phyloP scores from a whole-genome alignment of 225 moss, liverwort and hornwort species.

The Ulota crispa region DNA sequence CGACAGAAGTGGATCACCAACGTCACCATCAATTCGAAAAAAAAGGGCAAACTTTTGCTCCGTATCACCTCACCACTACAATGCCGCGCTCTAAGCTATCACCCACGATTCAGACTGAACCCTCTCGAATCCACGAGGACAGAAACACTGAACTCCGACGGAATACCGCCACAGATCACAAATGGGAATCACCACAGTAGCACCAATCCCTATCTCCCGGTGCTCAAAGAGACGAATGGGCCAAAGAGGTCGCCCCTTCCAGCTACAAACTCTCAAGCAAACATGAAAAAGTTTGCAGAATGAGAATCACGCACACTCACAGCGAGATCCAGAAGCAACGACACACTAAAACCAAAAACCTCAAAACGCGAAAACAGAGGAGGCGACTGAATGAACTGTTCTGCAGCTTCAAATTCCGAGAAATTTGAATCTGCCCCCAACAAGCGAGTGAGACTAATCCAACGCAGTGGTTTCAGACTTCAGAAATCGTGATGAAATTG shows the following conservation, averaged over 20 bases:
- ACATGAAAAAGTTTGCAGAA: background rate
- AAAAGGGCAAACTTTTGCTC: background rate
- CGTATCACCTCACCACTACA: background rate
- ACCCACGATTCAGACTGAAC: background rate
- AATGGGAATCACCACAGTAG: background rate
- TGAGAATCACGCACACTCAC: background rate
- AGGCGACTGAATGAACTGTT: background rate
- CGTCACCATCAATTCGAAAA: background rate
- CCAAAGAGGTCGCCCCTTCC: background rate
- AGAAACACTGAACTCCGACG: background rate
- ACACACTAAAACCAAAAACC: slow-evolving; percentile 8
- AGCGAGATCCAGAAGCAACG: background rate
- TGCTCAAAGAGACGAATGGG: background rate
- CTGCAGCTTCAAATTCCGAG: background rate
- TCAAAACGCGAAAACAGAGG: background rate
- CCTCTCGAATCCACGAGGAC: background rate
- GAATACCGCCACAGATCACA: background rate
- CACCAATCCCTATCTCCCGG: slow-evolving; percentile 2
- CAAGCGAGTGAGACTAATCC: background rate
- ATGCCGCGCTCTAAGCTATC: slow-evolving; percentile 4
- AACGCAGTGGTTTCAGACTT: background rate
- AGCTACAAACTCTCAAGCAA: background rate
- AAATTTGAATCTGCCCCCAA: background rate
- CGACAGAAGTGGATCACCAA: background rate
- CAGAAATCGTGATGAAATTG: background rate